Percentiles rank a stretch among this genome's conserved stretches.
These are phyloP conservation scores for Rhizopus stolonifer DNA, from an alignment of 371 early-diverging fungal genomes.

Conservation along the genomic window DNA sequence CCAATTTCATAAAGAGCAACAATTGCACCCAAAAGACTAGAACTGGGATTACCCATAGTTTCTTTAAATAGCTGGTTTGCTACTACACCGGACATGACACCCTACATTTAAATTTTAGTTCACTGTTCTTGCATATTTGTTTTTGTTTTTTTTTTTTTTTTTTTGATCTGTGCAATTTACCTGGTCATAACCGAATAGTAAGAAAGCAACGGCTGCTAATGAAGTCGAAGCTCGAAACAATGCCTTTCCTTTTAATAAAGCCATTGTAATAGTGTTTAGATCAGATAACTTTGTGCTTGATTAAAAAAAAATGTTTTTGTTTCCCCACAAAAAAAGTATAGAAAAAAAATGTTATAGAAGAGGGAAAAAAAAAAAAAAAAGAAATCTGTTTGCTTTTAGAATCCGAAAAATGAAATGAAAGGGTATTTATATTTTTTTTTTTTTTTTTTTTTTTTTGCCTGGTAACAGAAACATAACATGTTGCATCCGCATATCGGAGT, in stretches of 20 bases:
- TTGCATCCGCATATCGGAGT: slow-evolving; percentile 2
- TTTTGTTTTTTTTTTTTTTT: too few species aligned
- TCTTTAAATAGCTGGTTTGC: slow-evolving; percentile 30
- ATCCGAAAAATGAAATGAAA: not conserved
- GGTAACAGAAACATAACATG: not conserved
- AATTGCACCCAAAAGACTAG: slow-evolving; percentile 17
- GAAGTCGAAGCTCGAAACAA: slow-evolving; percentile 42
- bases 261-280: slow-evolving; percentile 14
- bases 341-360: not conserved
- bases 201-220: slow-evolving; percentile 49
- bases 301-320: too few species aligned
- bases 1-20: slow-evolving; percentile 45
- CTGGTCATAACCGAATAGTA: slow-evolving; percentile 54
- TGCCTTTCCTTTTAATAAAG: slow-evolving; percentile 37
- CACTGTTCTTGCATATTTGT: not conserved
- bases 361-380: not conserved
- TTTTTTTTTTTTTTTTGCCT: not conserved
- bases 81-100: slow-evolving; percentile 52
- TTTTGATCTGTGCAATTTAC: slow-evolving; percentile 14
- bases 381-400: not conserved
- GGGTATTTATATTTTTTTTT: slow-evolving; percentile 3
- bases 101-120: slow-evolving; percentile 7
- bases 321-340: not conserved
- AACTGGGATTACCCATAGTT: slow-evolving; percentile 37
- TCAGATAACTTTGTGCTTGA: not conserved